Evolutionary conservation across 306 rosid species (phyloP), one percentile per base, ranked within the genome.

Genomic region (Amphicarpaea edgeworthii): DNA sequence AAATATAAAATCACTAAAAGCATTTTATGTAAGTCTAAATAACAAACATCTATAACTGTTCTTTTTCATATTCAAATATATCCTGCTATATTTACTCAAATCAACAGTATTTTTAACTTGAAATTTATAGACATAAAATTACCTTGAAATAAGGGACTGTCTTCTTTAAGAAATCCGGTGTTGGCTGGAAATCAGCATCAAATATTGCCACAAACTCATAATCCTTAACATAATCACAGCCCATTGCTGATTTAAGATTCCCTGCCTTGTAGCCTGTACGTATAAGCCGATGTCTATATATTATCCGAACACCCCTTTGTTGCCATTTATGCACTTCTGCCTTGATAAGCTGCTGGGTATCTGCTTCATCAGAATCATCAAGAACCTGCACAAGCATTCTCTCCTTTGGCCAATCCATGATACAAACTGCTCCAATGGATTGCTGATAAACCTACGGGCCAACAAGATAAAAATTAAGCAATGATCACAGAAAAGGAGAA

Each of bases 241-340:
- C 53, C 98, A 95, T 95, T 62, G 98, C 98, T 24, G 98, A 95
- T 83, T 92, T 95, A 54, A 95, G 98, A 89, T 95, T 95, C 78
- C 98, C 98, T 19, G 97, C 98, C 89, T 95, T 95, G 70, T 92
- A 95, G 73, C 98, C 98, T 23, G 97, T 87, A 32, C 99, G 97
- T 34, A 95, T 80, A 37, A 92, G 96, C 14, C 99, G 89, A 68
- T 95, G 99, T 80, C 99, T 89, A 63, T 95, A 95, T 76, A 92
- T 45, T 64, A 95, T 90, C 68, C 80, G 91, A 70, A 90, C 89
- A 73, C 97, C 99, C 69, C 97, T 84, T 20, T 90, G 96, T 81
- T 92, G 97, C 99, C 99, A 95, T 87, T 95, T 95, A 69, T 86
- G 92, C 57, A 95, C 97, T 84, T 95, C 99, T 60, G 97, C 97